These are phyloP conservation scores for Wickerhamomyces strasburgensis DNA, from an alignment of 805 yeast genomes.

Conservation along the genomic window DNA sequence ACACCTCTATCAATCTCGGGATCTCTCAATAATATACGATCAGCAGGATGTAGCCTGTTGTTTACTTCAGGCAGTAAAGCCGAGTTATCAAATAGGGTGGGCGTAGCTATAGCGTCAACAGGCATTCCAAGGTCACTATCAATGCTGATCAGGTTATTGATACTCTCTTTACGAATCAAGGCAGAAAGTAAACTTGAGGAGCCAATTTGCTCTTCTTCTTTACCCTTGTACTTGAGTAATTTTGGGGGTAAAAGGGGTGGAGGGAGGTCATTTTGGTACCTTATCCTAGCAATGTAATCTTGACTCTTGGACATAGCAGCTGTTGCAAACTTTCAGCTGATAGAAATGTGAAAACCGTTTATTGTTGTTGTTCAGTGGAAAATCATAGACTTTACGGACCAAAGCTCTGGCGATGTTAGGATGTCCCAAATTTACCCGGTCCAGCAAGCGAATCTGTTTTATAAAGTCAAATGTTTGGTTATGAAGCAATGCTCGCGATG, in stretches of 20 bases:
- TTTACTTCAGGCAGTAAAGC: conserved; percentile 13
- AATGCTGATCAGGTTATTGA: conserved; percentile 53
- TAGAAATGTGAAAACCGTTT: background rate
- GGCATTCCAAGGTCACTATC: conserved; percentile 71
- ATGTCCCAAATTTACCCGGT: no score
- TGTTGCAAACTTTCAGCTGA: no score
- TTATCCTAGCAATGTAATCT: conserved; percentile 74
- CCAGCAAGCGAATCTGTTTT: no score
- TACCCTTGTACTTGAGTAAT: conserved; percentile 49
- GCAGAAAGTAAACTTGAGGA: conserved; percentile 60
- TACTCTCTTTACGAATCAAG: conserved; percentile 63
- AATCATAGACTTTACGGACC: no score
- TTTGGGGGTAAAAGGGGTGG: conserved; percentile 93
- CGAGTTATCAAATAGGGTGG: conserved; percentile 58
- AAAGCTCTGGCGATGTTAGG: no score
- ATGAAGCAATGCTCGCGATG: conserved; percentile 6
- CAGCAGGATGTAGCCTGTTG: conserved; percentile 66
- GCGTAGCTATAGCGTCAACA: conserved; percentile 61
- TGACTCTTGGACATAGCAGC: conserved; percentile 57
- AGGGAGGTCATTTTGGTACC: conserved; percentile 84
- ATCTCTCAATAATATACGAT: conserved; percentile 70
- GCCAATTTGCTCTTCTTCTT: conserved; percentile 38
- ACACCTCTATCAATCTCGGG: conserved; percentile 46
- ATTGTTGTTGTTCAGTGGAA: no score
- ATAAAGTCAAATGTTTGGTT: no score